A percentile compares a stretch with the other conserved stretches of the same genome.
These are phyloP conservation scores for Phytophthora hibernalis DNA, from an alignment of 352 stramenopile species.

Conservation along the genomic window DNA sequence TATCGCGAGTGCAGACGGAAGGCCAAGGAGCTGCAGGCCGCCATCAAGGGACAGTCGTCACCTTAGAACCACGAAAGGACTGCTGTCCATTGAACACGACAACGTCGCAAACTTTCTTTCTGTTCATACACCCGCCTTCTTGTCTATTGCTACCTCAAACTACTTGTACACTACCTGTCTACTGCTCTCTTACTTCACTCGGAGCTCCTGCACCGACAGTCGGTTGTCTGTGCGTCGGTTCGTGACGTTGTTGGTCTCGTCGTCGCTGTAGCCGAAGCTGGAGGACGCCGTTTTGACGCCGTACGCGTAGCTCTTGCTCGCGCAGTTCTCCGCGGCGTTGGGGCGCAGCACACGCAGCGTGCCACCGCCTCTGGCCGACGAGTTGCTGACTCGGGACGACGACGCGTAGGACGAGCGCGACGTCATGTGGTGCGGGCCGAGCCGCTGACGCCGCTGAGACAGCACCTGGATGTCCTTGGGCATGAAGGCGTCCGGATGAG, in stretches of 20 bases:
- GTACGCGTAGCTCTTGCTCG: conserved; percentile 31
- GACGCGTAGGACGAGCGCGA: conserved; percentile 28
- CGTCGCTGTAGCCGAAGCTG: conserved; percentile 46
- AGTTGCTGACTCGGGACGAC: conserved; percentile 36
- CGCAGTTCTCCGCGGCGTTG: not conserved
- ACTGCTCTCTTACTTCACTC: conserved; percentile 26
- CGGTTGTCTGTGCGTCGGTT: conserved; percentile 21
- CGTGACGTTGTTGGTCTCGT: conserved; percentile 30
- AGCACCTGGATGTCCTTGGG: conserved; percentile 74
- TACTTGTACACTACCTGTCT: conserved; percentile 21
- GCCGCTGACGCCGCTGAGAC: conserved; percentile 54
- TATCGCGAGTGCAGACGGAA: conserved; percentile 72
- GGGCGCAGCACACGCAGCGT: conserved; percentile 30
- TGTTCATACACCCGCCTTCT: conserved; percentile 16
- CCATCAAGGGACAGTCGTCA: conserved; percentile 18
- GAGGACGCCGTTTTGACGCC: conserved; percentile 41
- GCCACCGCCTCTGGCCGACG: conserved; percentile 19
- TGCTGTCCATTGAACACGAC: conserved; percentile 2
- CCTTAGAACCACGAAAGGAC: not conserved
- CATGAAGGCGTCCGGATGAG: conserved; percentile 67
- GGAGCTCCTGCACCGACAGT: conserved; percentile 31
- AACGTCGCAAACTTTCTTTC: conserved; percentile 11
- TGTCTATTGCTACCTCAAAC: conserved; percentile 24
- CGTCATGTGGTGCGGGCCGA: conserved; percentile 29
- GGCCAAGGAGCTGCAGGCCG: conserved; percentile 45